Conservation (phyloP, 345 rosid genomes). For the Arabidopsis arenosa region DNA sequence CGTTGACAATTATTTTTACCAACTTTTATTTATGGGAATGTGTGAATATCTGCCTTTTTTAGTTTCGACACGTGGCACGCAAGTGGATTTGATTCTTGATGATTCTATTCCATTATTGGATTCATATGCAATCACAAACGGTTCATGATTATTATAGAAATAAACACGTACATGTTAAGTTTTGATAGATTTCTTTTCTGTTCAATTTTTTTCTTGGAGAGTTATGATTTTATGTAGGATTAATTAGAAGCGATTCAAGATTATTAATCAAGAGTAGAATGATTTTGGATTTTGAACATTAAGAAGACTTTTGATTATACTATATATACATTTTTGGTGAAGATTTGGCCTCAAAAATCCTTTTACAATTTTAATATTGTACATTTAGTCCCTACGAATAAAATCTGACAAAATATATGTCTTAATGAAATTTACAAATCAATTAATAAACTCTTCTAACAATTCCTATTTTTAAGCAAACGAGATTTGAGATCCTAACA, state of each 20-base stretch:
- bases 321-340: no score
- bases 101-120: conserved; percentile 24
- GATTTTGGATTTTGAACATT: conserved; percentile 11
- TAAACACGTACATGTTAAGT: background rate
- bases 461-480: no score
- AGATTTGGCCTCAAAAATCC: no score
- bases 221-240: background rate
- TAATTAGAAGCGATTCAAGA: background rate
- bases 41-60: background rate
- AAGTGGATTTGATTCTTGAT: conserved; percentile 24
- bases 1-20: conserved; percentile 41
- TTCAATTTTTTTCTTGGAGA: background rate
- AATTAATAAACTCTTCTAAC: no score
- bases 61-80: conserved; percentile 33
- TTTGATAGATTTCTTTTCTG: background rate
- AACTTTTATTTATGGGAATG: background rate
- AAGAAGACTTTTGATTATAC: background rate
- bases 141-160: background rate
- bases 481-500: no score
- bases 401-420: no score
- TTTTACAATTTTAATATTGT: no score
- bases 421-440: no score
- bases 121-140: conserved; percentile 9
- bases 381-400: no score
- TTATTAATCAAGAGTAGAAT: background rate